phyloP scores from a whole-genome alignment of 257 asterid genomes.

The Buddleja alternifolia region DNA sequence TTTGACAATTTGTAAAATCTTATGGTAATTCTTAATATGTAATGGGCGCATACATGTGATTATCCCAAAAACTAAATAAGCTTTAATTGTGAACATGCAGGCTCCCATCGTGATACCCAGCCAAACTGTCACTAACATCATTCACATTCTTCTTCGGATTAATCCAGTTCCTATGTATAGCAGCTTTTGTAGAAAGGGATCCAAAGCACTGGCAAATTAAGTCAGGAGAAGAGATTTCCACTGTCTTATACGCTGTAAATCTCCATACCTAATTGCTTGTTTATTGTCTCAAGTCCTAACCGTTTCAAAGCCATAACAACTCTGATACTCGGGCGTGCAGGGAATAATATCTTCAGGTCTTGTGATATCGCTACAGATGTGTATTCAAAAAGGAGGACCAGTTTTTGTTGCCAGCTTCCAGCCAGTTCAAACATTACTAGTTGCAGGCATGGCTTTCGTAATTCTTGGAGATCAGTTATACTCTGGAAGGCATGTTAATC shows the following conservation, averaged over 20 bases:
- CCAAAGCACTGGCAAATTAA: conserved; percentile 68
- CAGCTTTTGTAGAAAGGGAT: conserved; percentile 79
- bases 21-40: too few relatives aligned
- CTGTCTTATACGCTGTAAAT: conserved; percentile 80
- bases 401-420: conserved; percentile 88
- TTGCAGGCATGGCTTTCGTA: conserved; percentile 75
- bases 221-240: conserved; percentile 65
- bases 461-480: conserved; percentile 73
- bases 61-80: conserved; percentile 18
- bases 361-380: conserved; percentile 76
- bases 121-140: conserved; percentile 83
- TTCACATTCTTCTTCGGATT: conserved; percentile 86
- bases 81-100: conserved; percentile 43
- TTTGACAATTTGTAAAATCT: too few relatives aligned
- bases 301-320: not conserved
- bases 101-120: conserved; percentile 87
- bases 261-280: conserved; percentile 27
- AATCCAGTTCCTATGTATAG: conserved; percentile 73
- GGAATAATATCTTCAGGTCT: conserved; percentile 87
- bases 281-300: not conserved
- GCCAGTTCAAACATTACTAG: conserved; percentile 87
- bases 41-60: too few relatives aligned
- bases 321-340: too few relatives aligned
- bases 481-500: conserved; percentile 71
- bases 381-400: conserved; percentile 92